Conservation (phyloP, 495 filamentous ascomycete genomes). For the Parathielavia hyrcaniae region DNA sequence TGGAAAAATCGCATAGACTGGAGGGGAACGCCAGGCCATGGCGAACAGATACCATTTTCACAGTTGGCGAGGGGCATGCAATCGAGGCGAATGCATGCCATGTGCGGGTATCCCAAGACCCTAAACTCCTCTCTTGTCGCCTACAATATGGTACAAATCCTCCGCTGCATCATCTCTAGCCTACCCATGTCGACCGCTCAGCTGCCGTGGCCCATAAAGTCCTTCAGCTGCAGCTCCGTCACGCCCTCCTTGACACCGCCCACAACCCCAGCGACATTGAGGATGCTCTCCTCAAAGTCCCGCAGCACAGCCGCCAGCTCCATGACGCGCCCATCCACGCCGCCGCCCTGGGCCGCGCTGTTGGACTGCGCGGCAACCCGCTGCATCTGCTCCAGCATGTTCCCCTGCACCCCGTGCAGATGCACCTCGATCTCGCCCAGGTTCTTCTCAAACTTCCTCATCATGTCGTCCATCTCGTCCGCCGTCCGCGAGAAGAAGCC, state of each 20-base stretch:
- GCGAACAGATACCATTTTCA: slow-evolving; percentile 25
- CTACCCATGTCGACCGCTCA: not conserved
- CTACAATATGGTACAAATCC: slow-evolving; percentile 4
- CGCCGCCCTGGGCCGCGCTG: slow-evolving; percentile 39
- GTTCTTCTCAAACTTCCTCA: slow-evolving; percentile 60
- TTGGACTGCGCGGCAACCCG: slow-evolving; percentile 52
- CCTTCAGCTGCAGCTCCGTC: slow-evolving; percentile 59
- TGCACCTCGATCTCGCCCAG: slow-evolving; percentile 79
- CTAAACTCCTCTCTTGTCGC: not conserved
- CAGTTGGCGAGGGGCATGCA: not conserved
- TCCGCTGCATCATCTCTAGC: not conserved
- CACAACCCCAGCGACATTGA: slow-evolving; percentile 67
- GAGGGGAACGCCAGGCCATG: not conserved
- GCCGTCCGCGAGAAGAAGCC: slow-evolving; percentile 68
- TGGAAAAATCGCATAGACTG: not conserved
- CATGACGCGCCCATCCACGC: slow-evolving; percentile 37
- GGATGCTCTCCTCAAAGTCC: slow-evolving; percentile 72
- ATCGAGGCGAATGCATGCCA: not conserved
- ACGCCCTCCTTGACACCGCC: slow-evolving; percentile 63
- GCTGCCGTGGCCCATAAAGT: slow-evolving; percentile 36
- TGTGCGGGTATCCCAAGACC: not conserved
- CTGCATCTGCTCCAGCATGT: slow-evolving; percentile 63
- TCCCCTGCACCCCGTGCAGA: slow-evolving; percentile 65
- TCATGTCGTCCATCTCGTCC: slow-evolving; percentile 62
- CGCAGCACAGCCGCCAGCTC: slow-evolving; percentile 61